Percentiles rank a stretch among this genome's conserved stretches.
phyloP scores from a whole-genome alignment of 139 green algal species.

The Haematococcus lacustris region DNA sequence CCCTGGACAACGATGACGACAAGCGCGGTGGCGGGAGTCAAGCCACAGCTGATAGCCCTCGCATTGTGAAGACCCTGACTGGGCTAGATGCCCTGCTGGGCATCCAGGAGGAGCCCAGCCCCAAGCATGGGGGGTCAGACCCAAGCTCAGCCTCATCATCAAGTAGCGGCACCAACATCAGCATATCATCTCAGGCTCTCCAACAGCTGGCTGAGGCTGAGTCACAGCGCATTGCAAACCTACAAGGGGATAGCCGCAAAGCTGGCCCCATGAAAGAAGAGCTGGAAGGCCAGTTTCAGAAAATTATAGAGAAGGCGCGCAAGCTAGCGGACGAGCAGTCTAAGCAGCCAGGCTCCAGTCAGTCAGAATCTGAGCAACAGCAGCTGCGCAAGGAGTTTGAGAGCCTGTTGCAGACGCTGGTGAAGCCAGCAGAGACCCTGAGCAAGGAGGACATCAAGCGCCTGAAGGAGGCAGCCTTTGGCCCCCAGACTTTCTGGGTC shows the following conservation, averaged over 20 bases:
- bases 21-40: not conserved
- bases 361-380: slow-evolving; percentile 27
- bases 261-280: not conserved
- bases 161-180: slow-evolving; percentile 2
- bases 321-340: slow-evolving; percentile 18
- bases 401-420: slow-evolving; percentile 34
- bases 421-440: slow-evolving; percentile 5
- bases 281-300: slow-evolving; percentile 24
- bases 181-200: slow-evolving; percentile 22
- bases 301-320: slow-evolving; percentile 34
- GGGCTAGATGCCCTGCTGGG: slow-evolving; percentile 74
- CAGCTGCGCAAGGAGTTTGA: slow-evolving; percentile 64
- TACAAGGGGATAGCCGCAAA: not conserved
- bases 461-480: slow-evolving; percentile 71
- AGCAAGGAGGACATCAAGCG: slow-evolving; percentile 47
- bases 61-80: slow-evolving; percentile 56
- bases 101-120: slow-evolving; percentile 48
- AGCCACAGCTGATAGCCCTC: slow-evolving; percentile 7
- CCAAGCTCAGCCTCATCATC: not conserved
- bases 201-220: slow-evolving; percentile 20
- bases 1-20: not conserved
- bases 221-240: not conserved
- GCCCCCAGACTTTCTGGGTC: slow-evolving; percentile 71
- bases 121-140: not conserved
- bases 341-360: slow-evolving; percentile 6